A percentile compares a stretch with the other conserved stretches of the same genome.
phyloP scores from a whole-genome alignment of 441 rosid species.

The Erodium trifolium region DNA sequence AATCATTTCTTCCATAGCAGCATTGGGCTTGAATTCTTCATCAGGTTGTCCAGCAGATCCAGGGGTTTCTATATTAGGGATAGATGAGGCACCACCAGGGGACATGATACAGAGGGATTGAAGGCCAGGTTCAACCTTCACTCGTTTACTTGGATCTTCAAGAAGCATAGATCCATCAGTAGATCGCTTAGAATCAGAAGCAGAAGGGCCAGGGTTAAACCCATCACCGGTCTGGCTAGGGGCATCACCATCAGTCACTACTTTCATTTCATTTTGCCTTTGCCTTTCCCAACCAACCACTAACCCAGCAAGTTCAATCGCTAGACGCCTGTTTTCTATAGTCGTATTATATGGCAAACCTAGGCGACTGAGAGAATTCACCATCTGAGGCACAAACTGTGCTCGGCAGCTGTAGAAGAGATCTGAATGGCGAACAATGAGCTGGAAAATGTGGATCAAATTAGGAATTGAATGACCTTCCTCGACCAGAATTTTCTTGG shows the following conservation, averaged over 20 bases:
- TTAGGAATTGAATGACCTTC: conserved; percentile 95
- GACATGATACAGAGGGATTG: conserved; percentile 84
- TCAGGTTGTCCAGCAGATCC: conserved; percentile 95
- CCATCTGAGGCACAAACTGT: conserved; percentile 99
- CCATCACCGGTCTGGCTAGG: conserved; percentile 48
- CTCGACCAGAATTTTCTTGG: conserved; percentile 93
- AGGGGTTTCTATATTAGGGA: conserved; percentile 83
- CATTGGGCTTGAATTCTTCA: conserved; percentile 98
- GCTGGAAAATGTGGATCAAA: conserved; percentile 96
- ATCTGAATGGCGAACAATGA: conserved; percentile 91
- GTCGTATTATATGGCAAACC: conserved; percentile 94
- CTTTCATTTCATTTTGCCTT: conserved; percentile 83
- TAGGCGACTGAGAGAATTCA: conserved; percentile 95
- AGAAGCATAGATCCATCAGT: conserved; percentile 61
- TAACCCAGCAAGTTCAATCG: conserved; percentile 98
- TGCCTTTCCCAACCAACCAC: conserved; percentile 98
- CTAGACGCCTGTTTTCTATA: conserved; percentile 90
- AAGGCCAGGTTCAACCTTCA: conserved; percentile 91
- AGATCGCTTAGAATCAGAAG: conserved; percentile 57
- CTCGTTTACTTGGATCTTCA: conserved; percentile 76
- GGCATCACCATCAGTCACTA: conserved; percentile 43
- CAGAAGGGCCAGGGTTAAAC: conserved; percentile 39
- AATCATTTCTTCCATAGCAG: conserved; percentile 99
- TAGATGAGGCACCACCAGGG: conserved; percentile 83
- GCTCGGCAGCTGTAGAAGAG: conserved; percentile 96